Evolutionary conservation across 2,329 filamentous ascomycete genomes (phyloP), one percentile per base, ranked within the genome.

Genomic region (Aureobasidium melanogenum): DNA sequence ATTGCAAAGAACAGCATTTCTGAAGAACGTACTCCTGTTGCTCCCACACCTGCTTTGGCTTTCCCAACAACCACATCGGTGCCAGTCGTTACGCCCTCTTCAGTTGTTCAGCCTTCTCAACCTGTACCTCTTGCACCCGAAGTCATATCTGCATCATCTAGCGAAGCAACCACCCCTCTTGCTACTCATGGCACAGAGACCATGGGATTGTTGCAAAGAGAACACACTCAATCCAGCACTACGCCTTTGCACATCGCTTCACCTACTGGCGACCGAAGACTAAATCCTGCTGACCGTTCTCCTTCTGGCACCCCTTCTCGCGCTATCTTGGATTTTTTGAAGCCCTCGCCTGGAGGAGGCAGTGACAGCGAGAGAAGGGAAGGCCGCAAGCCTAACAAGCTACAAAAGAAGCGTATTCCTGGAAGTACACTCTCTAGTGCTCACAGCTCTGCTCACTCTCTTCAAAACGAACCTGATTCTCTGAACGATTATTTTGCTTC

Each of bases 401-500:
- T 99, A 56, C 88, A 88, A 73, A 97, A 97, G 79, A 96, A 90
- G 74, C 82, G 86, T n/a, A 78, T 88, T 60, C 87, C 89, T 0
- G 87, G 85, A 44, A 90, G 89, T 69, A 76, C 88, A 24, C 92
- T 91, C 67, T 87, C 87, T 22, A 97, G 93, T 71, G 92, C 93
- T 0, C 91, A 96, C 65, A 97, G 92, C 70, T 97, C 94, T 17
- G 88, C 84, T 7, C 84, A 88, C 17, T 97, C 92, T 30, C 64
- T 74, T 24, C 64, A 66, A 22, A 63, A 71, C 34, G 80, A 69
- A n/a, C 38, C 54, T 19, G 63, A 68, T 19, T 26, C 63, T 46
- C 36, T 69, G 68, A 30, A 68, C 70, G 34, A 75, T 69, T 24
- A 72, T 69, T 26, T 60, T 72, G 44, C 72, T 67, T 63, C 70